These are phyloP conservation scores for Novymonas esmeraldas DNA, from an alignment of 208 protist species.

Conservation along the genomic window DNA sequence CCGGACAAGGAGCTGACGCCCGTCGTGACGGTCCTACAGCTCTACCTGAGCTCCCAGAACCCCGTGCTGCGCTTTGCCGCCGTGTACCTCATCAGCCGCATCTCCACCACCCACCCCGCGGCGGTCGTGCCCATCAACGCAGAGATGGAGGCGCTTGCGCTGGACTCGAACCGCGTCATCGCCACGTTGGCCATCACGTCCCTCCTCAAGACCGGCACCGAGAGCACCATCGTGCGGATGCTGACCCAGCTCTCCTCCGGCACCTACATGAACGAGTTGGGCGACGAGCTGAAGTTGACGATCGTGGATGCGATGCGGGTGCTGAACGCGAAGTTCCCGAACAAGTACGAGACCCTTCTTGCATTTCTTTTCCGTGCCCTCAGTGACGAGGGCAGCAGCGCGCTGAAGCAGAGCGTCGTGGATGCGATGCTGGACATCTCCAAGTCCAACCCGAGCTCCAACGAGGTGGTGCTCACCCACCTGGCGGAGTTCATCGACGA, in stretches of 20 bases:
- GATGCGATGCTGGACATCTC: constrained; percentile 96
- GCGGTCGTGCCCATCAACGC: constrained; percentile 94
- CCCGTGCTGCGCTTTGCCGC: constrained; percentile 95
- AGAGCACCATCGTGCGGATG: constrained; percentile 96
- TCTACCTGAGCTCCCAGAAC: constrained; percentile 94
- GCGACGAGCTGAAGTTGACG: constrained; percentile 97
- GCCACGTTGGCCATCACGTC: constrained; percentile 98
- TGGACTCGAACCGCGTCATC: constrained; percentile 96
- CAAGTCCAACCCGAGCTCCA: constrained; percentile 85
- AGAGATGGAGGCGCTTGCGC: constrained; percentile 96
- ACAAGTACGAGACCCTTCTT: constrained; percentile 92
- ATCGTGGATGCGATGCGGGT: constrained; percentile 96
- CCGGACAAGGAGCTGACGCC: constrained; percentile 91
- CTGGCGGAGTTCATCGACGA: constrained; percentile 99
- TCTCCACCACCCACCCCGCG: constrained; percentile 75
- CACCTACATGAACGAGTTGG: constrained; percentile 95
- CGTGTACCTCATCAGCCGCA: constrained; percentile 93
- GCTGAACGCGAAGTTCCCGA: constrained; percentile 96
- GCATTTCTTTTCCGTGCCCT: constrained; percentile 90
- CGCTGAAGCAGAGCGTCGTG: constrained; percentile 96
- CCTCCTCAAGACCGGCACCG: constrained; percentile 97
- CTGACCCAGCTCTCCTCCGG: constrained; percentile 95
- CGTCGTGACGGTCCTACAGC: constrained; percentile 92
- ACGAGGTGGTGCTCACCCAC: constrained; percentile 92
- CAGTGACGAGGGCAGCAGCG: constrained; percentile 86